phyloP scores from a whole-genome alignment of 768 basidiomycete species.

The Mycena amicta region DNA sequence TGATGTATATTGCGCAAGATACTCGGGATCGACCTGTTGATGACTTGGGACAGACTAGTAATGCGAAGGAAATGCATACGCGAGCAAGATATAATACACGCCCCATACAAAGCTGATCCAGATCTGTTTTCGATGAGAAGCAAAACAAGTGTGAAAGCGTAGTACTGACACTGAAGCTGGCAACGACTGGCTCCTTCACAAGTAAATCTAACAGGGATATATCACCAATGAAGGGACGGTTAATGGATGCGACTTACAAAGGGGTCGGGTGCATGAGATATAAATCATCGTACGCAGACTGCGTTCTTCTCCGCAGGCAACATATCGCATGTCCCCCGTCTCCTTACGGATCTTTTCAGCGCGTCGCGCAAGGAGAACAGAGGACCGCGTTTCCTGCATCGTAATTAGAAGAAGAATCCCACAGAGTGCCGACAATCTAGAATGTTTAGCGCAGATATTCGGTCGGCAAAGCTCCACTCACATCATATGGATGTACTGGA shows the following conservation, averaged over 20 bases:
- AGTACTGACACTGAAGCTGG: constrained; percentile 67
- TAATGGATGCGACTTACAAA: constrained; percentile 51
- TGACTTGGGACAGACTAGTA: neutral
- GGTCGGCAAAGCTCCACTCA: constrained; percentile 28
- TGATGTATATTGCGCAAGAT: constrained; percentile 59
- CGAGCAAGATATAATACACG: constrained; percentile 65
- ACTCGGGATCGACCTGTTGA: constrained; percentile 52
- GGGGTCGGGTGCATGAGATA: constrained; percentile 67
- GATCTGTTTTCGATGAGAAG: constrained; percentile 39
- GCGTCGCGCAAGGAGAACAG: constrained; percentile 67
- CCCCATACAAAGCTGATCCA: constrained; percentile 79
- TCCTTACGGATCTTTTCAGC: constrained; percentile 64
- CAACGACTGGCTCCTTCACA: constrained; percentile 70
- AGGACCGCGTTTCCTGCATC: constrained; percentile 72
- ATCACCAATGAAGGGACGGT: neutral
- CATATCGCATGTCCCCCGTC: constrained; percentile 63
- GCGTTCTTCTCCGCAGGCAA: constrained; percentile 63
- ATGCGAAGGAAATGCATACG: constrained; percentile 36
- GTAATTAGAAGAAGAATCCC: constrained; percentile 50
- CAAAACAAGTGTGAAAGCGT: constrained; percentile 29
- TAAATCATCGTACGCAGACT: constrained; percentile 59
- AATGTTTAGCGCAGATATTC: neutral
- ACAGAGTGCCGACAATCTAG: constrained; percentile 53
- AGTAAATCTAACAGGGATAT: constrained; percentile 50
- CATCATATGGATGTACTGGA: constrained; percentile 79